phyloP scores from a whole-genome alignment of 805 yeast species.

The Pichia scutulata region DNA sequence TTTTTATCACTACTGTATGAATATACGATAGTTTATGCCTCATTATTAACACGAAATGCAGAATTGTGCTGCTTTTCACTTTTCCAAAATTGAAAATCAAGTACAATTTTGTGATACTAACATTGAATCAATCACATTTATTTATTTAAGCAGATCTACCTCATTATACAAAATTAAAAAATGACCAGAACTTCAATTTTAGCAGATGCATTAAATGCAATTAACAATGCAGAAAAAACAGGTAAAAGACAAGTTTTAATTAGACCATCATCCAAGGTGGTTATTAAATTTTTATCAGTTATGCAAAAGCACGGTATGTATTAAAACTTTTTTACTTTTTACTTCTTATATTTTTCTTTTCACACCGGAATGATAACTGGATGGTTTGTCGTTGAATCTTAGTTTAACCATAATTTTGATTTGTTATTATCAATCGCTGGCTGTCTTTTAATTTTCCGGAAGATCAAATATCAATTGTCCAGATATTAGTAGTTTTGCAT shows the following conservation, averaged over 20 bases:
- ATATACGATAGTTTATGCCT: not conserved
- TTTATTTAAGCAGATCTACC: conserved; percentile 9
- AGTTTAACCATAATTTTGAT: conserved; percentile 17
- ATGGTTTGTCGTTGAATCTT: conserved; percentile 68
- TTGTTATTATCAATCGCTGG: conserved; percentile 57
- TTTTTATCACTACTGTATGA: conserved; percentile 9
- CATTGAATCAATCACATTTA: conserved; percentile 2
- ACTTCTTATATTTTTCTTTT: not conserved
- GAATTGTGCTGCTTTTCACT: not conserved
- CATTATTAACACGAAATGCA: not conserved
- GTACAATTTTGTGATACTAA: not conserved
- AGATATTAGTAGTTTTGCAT: conserved; percentile 3
- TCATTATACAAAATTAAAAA: conserved; percentile 40
- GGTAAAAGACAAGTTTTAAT: conserved; percentile 98
- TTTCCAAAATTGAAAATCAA: not conserved
- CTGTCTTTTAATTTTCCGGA: conserved; percentile 98
- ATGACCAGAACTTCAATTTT: conserved; percentile 98
- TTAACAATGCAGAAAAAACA: conserved; percentile 98
- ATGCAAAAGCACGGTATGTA: conserved; percentile 93
- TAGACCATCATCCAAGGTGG: conserved; percentile 98
- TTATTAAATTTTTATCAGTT: conserved; percentile 92
- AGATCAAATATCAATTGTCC: conserved; percentile 37
- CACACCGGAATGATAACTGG: conserved; percentile 96
- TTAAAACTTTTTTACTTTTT: not conserved
- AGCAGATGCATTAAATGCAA: conserved; percentile 97